Conservation (phyloP, 148 eudicot genomes). For the Gaultheria prostrata region DNA sequence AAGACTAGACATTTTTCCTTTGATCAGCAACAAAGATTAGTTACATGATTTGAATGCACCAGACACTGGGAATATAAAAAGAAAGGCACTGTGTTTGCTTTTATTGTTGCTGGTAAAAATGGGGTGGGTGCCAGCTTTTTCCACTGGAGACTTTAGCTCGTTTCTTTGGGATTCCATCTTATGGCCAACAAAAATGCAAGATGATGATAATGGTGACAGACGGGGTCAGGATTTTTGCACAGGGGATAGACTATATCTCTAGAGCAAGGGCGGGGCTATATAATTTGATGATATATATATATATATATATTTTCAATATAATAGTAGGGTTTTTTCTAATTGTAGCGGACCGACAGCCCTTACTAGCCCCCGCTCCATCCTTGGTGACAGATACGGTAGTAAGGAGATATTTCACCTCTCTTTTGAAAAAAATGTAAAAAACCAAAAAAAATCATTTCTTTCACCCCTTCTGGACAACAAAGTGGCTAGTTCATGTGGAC, state of each 20-base stretch:
- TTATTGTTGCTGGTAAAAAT: neutral
- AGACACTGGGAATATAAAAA: neutral
- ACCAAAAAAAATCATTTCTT: neutral
- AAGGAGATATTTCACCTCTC: neutral
- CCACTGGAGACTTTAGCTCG: neutral
- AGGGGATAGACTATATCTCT: too few species aligned
- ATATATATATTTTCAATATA: too few species aligned
- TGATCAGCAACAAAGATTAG: too few species aligned
- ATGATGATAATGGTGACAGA: neutral
- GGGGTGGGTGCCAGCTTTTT: conserved; percentile 11
- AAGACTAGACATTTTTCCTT: neutral
- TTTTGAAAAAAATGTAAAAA: neutral
- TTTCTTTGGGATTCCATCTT: neutral
- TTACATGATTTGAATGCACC: too few species aligned
- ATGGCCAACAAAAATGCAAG: neutral
- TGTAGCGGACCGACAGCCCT: too few species aligned
- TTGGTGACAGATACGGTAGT: neutral
- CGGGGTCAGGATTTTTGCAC: too few species aligned
- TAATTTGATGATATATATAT: too few species aligned
- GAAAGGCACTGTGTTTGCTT: neutral
- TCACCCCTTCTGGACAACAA: neutral
- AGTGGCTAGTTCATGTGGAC: neutral
- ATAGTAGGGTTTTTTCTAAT: too few species aligned
- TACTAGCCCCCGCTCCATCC: too few species aligned
- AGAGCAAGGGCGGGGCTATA: too few species aligned